Evolutionary conservation across 768 basidiomycete genomes (phyloP).

Genomic region (Cubamyces lactineus): DNA sequence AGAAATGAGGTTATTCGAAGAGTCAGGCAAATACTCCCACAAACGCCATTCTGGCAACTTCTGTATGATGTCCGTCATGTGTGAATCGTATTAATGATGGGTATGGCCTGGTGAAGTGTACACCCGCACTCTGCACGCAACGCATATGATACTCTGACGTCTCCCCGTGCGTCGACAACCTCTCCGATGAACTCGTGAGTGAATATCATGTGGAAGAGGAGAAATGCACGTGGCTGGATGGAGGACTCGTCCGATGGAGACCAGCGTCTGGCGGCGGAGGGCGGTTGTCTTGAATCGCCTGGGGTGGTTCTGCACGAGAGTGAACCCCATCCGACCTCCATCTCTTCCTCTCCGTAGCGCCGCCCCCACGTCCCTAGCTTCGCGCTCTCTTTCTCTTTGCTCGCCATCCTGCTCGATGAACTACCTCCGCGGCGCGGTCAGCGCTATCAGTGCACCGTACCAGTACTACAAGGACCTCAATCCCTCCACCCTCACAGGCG

Average conservation of each 20-base stretch:
- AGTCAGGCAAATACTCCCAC: too few species aligned
- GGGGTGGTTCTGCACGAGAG: slow-evolving; percentile 15
- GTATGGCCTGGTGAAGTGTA: too few species aligned
- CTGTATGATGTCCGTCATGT: not conserved
- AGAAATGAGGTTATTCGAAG: too few species aligned
- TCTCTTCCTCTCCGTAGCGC: not conserved
- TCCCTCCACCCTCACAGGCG: slow-evolving; percentile 94
- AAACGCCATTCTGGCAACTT: too few species aligned
- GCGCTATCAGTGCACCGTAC: slow-evolving; percentile 82
- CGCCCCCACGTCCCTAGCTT: not conserved
- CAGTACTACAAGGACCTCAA: slow-evolving; percentile 94
- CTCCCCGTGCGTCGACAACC: not conserved
- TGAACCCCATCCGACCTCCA: slow-evolving; percentile 11
- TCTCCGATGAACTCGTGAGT: not conserved
- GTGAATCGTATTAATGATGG: not conserved
- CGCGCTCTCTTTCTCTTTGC: not conserved
- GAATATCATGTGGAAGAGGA: slow-evolving; percentile 15
- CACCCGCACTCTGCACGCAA: not conserved
- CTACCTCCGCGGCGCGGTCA: slow-evolving; percentile 86
- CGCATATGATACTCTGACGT: slow-evolving; percentile 15
- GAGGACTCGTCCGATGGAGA: slow-evolving; percentile 3
- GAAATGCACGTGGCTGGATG: slow-evolving; percentile 10
- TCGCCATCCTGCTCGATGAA: slow-evolving; percentile 56
- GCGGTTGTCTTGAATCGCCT: not conserved
- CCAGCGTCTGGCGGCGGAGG: not conserved